A percentile compares a stretch with the other conserved stretches of the same genome.
Evolutionary conservation across 1,284 basidiomycete genomes (phyloP).

Genomic region (Porodaedalea pini): DNA sequence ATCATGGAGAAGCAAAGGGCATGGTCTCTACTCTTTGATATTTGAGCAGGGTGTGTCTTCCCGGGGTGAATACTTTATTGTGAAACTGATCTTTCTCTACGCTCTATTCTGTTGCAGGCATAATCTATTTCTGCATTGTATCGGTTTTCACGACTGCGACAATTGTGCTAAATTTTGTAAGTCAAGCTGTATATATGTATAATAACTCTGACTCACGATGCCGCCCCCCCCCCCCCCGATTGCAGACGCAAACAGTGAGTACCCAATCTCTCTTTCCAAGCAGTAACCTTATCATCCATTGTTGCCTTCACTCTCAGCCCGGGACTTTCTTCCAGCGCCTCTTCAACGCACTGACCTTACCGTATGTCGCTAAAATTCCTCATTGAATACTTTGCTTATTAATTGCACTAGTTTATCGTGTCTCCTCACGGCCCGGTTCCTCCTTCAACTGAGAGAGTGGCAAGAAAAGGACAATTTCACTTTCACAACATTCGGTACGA

Average conservation of each 20-base stretch:
- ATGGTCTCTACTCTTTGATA: background rate
- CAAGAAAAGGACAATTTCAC: background rate
- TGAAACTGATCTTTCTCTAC: background rate
- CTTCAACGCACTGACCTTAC: background rate
- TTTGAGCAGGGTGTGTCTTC: background rate
- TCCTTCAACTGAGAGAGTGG: conserved; percentile 7
- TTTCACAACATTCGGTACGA: background rate
- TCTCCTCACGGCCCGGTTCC: background rate
- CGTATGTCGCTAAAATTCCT: background rate
- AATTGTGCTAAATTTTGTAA: background rate
- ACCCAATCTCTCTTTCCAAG: background rate
- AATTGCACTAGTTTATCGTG: background rate
- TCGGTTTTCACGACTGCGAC: background rate
- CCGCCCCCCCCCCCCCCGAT: background rate
- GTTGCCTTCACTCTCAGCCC: background rate
- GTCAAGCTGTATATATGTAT: background rate
- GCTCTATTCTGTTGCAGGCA: background rate
- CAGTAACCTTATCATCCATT: background rate
- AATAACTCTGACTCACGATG: background rate
- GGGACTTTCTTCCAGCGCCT: background rate
- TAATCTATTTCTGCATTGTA: background rate
- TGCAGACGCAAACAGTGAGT: background rate
- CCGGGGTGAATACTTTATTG: background rate
- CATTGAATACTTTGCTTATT: background rate
- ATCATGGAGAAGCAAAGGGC: background rate